These are phyloP conservation scores for Coemansia sp. DNA, from an alignment of 192 early-diverging fungal species.

Conservation along the genomic window DNA sequence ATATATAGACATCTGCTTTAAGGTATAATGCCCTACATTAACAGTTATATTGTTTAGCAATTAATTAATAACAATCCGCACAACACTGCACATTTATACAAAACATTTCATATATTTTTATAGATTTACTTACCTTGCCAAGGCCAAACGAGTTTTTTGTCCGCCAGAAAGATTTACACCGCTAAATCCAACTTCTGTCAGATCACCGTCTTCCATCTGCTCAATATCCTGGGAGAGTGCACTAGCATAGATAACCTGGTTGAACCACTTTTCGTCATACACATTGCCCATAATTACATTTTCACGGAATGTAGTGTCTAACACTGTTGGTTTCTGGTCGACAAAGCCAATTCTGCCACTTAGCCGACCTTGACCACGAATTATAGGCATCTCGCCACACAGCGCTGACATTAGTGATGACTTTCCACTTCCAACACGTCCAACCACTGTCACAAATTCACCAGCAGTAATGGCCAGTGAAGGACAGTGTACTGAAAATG, in stretches of 20 bases:
- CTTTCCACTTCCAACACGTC: background rate
- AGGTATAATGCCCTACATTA: background rate
- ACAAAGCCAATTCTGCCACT: background rate
- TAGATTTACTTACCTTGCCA: background rate
- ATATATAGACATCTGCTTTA: background rate
- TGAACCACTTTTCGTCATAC: background rate
- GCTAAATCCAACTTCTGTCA: background rate
- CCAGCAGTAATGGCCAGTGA: background rate
- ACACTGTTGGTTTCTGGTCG: background rate
- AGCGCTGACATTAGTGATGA: background rate
- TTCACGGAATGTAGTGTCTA: background rate
- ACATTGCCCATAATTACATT: background rate
- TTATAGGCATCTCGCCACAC: background rate
- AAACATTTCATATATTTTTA: background rate
- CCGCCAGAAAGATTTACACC: background rate
- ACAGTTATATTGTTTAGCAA: background rate
- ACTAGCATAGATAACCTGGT: background rate
- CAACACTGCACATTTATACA: background rate
- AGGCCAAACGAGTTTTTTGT: background rate
- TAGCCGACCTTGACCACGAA: background rate
- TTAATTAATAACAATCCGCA: too few species aligned
- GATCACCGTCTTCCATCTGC: background rate
- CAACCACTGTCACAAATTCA: background rate
- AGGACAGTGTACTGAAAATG: slow-evolving; percentile 62
- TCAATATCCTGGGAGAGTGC: background rate